phyloP scores from a whole-genome alignment of 148 eudicot species.

The Suaeda aralocaspica region DNA sequence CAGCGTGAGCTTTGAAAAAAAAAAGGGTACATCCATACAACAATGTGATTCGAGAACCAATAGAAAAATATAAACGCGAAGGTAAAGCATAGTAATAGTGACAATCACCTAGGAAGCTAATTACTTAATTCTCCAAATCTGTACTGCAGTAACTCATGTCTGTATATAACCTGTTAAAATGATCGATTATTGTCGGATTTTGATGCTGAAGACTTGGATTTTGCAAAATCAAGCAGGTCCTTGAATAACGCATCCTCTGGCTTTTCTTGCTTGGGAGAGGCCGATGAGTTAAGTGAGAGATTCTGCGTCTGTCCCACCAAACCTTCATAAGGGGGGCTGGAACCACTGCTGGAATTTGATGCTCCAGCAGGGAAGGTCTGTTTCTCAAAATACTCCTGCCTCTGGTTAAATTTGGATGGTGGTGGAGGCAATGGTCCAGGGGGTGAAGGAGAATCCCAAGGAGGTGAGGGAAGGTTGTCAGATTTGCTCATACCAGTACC shows the following conservation, averaged over 20 bases:
- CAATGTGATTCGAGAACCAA: conserved; percentile 5
- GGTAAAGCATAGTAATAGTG: conserved; percentile 4
- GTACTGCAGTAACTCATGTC: conserved; percentile 19
- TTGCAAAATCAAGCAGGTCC: conserved; percentile 85
- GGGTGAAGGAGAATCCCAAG: conserved; percentile 50
- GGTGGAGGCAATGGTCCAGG: conserved; percentile 70
- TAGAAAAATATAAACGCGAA: conserved; percentile 6
- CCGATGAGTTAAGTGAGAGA: conserved; percentile 56
- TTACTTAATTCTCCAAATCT: conserved; percentile 12
- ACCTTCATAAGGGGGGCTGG: conserved; percentile 60
- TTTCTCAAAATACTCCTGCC: conserved; percentile 73
- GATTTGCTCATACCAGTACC: conserved; percentile 33
- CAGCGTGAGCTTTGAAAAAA: not conserved
- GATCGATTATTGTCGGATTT: conserved; percentile 37
- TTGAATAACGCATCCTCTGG: conserved; percentile 69
- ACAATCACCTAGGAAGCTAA: conserved; percentile 23
- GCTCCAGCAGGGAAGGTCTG: conserved; percentile 36
- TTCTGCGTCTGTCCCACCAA: conserved; percentile 61
- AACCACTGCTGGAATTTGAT: conserved; percentile 47
- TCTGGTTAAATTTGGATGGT: conserved; percentile 63
- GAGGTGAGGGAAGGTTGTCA: conserved; percentile 48
- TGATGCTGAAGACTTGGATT: conserved; percentile 56
- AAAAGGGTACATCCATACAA: conserved; percentile 9
- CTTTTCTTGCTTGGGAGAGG: conserved; percentile 51
- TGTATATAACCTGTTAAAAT: conserved; percentile 21